phyloP scores from a whole-genome alignment of 1,284 basidiomycete genomes.

The Taiwanofungus camphoratus region DNA sequence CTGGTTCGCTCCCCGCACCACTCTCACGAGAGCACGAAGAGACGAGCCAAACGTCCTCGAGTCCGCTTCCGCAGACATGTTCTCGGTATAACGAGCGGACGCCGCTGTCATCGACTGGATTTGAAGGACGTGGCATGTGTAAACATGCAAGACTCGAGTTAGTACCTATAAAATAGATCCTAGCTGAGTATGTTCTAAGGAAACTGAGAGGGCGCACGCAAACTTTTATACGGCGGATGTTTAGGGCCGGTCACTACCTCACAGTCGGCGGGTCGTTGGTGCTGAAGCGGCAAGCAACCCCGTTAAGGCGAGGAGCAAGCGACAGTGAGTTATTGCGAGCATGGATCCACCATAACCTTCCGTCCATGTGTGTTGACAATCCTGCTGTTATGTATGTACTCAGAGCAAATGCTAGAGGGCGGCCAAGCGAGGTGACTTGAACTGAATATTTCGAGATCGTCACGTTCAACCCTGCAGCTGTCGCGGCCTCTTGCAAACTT shows the following conservation, averaged over 20 bases:
- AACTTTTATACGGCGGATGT: background rate
- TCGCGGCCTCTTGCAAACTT: too few species aligned
- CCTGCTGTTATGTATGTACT: too few species aligned
- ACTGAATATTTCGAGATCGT: too few species aligned
- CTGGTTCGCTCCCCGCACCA: constrained; percentile 1
- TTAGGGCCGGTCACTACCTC: constrained; percentile 1
- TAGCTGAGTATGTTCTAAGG: constrained; percentile 81
- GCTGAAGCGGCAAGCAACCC: too few species aligned
- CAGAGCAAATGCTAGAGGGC: too few species aligned
- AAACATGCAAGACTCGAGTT: constrained; percentile 86
- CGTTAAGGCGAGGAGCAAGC: too few species aligned
- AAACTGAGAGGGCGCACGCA: constrained; percentile 18
- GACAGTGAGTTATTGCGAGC: too few species aligned
- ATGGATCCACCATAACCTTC: too few species aligned
- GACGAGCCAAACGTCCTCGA: constrained; percentile 70
- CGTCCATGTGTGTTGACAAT: too few species aligned
- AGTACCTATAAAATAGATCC: constrained; percentile 88
- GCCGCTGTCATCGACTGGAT: constrained; percentile 73
- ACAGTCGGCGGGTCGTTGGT: too few species aligned
- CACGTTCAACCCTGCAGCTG: too few species aligned
- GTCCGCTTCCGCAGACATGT: constrained; percentile 48
- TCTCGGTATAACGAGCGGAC: constrained; percentile 74
- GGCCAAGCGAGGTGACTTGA: too few species aligned
- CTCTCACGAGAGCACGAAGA: constrained; percentile 10
- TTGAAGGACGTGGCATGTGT: constrained; percentile 77